phyloP scores from a whole-genome alignment of 1,284 basidiomycete genomes.

The Leccinum pachyderme region DNA sequence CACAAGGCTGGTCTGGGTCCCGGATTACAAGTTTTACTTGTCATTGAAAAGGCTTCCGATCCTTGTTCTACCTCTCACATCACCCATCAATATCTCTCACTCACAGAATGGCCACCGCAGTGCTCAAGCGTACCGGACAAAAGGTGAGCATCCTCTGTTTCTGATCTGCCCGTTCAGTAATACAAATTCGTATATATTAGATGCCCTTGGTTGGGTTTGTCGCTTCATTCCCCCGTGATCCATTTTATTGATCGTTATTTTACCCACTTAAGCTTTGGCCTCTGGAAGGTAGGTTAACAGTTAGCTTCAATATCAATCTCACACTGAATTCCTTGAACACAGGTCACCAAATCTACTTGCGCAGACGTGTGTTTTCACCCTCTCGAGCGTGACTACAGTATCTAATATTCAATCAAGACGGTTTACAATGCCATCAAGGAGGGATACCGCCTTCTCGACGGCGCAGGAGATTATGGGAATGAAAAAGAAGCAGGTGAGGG shows the following conservation, averaged over 20 bases:
- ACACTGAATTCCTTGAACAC: constrained; percentile 8
- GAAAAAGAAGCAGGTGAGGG: constrained; percentile 85
- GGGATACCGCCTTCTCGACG: constrained; percentile 82
- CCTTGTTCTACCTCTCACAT: not conserved
- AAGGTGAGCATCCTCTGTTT: constrained; percentile 38
- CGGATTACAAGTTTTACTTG: constrained; percentile 8
- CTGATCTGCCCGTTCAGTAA: not conserved
- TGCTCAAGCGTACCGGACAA: constrained; percentile 57
- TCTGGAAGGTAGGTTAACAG: constrained; percentile 55
- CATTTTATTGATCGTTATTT: not conserved
- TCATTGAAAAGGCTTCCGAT: constrained; percentile 11
- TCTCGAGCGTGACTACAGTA: not conserved
- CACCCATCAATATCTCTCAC: constrained; percentile 1
- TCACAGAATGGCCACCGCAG: constrained; percentile 46
- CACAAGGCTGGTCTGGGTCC: constrained; percentile 10
- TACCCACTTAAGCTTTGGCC: constrained; percentile 50
- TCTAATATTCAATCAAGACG: constrained; percentile 37
- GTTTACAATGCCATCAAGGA: constrained; percentile 71
- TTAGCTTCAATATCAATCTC: constrained; percentile 13
- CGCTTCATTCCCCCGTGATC: not conserved
- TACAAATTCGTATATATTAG: constrained; percentile 9
- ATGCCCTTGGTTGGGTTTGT: constrained; percentile 35
- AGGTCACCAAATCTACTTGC: constrained; percentile 58
- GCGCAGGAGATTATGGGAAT: constrained; percentile 81
- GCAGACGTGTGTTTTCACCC: constrained; percentile 48